Evolutionary conservation across 495 filamentous ascomycete genomes (phyloP).

Genomic region (Clohesyomyces aquaticus): DNA sequence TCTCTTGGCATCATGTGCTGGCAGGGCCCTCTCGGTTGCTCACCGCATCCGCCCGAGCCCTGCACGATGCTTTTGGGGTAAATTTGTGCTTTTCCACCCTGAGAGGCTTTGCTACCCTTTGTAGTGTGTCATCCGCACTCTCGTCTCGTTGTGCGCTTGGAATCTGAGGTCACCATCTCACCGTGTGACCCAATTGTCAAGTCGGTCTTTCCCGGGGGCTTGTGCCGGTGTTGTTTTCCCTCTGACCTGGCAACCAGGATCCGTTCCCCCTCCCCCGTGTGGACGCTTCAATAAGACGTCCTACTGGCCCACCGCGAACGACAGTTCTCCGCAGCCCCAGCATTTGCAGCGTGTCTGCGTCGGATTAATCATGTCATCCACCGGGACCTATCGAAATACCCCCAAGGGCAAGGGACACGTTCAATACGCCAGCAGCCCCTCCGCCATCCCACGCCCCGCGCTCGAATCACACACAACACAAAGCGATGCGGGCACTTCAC

Average conservation of each 20-base stretch:
- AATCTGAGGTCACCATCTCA: no score
- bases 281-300: slow-evolving; percentile 17
- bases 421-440: slow-evolving; percentile 74
- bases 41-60: neutral
- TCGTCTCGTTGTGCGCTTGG: no score
- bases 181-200: slow-evolving; percentile 18
- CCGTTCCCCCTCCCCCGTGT: slow-evolving; percentile 5
- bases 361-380: slow-evolving; percentile 58
- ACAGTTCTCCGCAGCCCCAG: slow-evolving; percentile 22
- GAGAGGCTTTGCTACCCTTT: neutral
- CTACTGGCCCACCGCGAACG: slow-evolving; percentile 26
- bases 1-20: slow-evolving; percentile 30
- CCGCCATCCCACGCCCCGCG: slow-evolving; percentile 82
- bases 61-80: neutral
- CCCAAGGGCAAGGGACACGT: slow-evolving; percentile 68
- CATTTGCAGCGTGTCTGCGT: slow-evolving; percentile 2
- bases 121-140: no score
- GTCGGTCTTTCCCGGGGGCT: slow-evolving; percentile 19
- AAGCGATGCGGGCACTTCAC: slow-evolving; percentile 72
- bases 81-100: neutral
- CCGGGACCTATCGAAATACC: slow-evolving; percentile 64
- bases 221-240: slow-evolving; percentile 28
- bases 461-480: slow-evolving; percentile 63
- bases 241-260: slow-evolving; percentile 30
- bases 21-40: neutral